Percentiles rank a stretch among this genome's conserved stretches.
These are phyloP conservation scores for Lipomyces oligophaga DNA, from an alignment of 805 yeast species.

Conservation along the genomic window DNA sequence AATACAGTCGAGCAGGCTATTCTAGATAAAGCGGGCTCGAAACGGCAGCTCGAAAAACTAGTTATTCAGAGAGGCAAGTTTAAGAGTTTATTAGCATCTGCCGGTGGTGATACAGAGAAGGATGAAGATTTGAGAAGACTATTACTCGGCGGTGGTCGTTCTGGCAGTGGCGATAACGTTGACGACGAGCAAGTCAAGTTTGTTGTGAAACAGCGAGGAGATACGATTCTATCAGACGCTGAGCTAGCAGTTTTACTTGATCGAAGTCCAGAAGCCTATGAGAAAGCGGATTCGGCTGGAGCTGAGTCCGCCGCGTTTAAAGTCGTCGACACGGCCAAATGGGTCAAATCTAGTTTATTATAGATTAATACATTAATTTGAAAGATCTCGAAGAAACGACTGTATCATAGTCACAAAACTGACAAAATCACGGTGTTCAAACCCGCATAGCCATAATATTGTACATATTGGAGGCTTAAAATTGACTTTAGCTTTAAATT, in stretches of 20 bases:
- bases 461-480: too few relatives aligned
- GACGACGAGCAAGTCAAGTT: constrained; percentile 18
- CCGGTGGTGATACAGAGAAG: not conserved
- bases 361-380: not conserved
- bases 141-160: constrained; percentile 16
- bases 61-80: constrained; percentile 42
- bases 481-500: too few relatives aligned
- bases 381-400: not conserved
- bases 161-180: too few relatives aligned
- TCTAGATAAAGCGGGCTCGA: constrained; percentile 71
- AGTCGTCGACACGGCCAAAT: constrained; percentile 11
- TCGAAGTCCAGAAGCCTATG: constrained; percentile 22
- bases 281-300: constrained; percentile 2
- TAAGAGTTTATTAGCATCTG: constrained; percentile 2
- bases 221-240: constrained; percentile 23
- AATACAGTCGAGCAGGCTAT: constrained; percentile 82
- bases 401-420: too few relatives aligned
- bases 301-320: constrained; percentile 6
- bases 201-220: constrained; percentile 21
- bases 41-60: constrained; percentile 72
- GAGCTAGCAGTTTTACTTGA: constrained; percentile 20
- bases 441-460: not conserved
- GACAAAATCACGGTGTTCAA: too few relatives aligned
- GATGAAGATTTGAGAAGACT: constrained; percentile 15
- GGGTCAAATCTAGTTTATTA: not conserved